Evolutionary conservation across 2,329 filamentous ascomycete genomes (phyloP).

Genomic region (Ustilaginoidea virens): DNA sequence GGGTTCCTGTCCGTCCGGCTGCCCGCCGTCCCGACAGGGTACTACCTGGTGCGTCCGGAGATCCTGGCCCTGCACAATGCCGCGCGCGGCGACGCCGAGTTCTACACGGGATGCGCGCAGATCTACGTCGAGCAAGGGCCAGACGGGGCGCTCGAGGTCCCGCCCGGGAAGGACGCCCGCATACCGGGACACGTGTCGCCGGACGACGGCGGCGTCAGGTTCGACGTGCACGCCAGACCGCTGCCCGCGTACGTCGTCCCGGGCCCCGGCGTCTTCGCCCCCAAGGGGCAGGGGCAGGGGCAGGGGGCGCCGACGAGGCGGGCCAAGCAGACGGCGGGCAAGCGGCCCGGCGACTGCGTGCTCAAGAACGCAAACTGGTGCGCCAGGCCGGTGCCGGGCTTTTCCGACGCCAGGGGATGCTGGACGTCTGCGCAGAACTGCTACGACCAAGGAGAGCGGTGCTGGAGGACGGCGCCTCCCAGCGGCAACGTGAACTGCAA

Average conservation of each 20-base stretch:
- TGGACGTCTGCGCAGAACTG: constrained; percentile 40
- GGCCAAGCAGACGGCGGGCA: too few species aligned
- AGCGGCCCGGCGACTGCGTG: constrained; percentile 41
- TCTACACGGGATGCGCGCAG: constrained; percentile 59
- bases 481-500: constrained; percentile 45
- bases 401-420: constrained; percentile 40
- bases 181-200: constrained; percentile 52
- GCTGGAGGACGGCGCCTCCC: constrained; percentile 42
- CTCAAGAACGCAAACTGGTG: constrained; percentile 62
- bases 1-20: constrained; percentile 48
- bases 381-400: constrained; percentile 42
- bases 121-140: constrained; percentile 40
- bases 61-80: constrained; percentile 53
- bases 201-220: constrained; percentile 39
- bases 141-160: constrained; percentile 23
- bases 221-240: constrained; percentile 44
- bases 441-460: constrained; percentile 43
- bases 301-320: too few species aligned
- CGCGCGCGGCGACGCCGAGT: constrained; percentile 46
- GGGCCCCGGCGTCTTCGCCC: constrained; percentile 35
- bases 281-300: constrained; percentile 14
- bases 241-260: constrained; percentile 36
- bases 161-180: constrained; percentile 22
- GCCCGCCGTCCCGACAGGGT: constrained; percentile 45
- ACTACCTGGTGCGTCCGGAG: constrained; percentile 60